Conservation (phyloP, 1,139 yeast genomes). For the Arxiozyma slooffiae region DNA sequence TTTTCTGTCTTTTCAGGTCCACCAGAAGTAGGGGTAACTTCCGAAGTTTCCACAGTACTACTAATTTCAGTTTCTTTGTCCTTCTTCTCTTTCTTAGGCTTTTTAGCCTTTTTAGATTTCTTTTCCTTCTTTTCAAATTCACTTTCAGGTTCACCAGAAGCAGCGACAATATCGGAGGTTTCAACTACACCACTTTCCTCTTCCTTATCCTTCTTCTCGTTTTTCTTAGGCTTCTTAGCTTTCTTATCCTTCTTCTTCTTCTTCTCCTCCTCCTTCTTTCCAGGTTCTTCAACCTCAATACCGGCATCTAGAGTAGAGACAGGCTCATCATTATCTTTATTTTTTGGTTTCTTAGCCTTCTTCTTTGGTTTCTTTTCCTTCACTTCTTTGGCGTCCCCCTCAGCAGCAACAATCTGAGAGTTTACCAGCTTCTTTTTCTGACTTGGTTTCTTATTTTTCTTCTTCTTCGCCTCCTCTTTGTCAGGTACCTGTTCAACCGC, state of each 20-base stretch:
- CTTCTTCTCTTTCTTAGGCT: no score
- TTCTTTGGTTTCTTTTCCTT: constrained; percentile 2
- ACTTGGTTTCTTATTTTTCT: background rate
- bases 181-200: background rate
- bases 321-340: background rate
- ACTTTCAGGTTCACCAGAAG: background rate
- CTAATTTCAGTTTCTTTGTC: no score
- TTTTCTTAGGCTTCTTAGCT: constrained; percentile 1
- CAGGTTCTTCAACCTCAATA: background rate
- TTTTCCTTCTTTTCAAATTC: background rate
- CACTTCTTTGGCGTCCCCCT: background rate
- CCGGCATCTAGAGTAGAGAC: background rate
- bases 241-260: background rate
- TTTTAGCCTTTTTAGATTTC: constrained; percentile 2
- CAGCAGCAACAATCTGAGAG: background rate
- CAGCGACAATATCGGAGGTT: background rate
- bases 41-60: no score
- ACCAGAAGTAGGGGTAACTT: no score
- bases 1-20: background rate
- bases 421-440: no score
- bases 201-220: background rate
- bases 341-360: constrained; percentile 1
- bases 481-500: background rate
- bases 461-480: background rate
- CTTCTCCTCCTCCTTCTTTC: background rate